Base-by-base conservation (phyloP, 768 basidiomycete genomes). In the Hypholoma fasciculare region DNA sequence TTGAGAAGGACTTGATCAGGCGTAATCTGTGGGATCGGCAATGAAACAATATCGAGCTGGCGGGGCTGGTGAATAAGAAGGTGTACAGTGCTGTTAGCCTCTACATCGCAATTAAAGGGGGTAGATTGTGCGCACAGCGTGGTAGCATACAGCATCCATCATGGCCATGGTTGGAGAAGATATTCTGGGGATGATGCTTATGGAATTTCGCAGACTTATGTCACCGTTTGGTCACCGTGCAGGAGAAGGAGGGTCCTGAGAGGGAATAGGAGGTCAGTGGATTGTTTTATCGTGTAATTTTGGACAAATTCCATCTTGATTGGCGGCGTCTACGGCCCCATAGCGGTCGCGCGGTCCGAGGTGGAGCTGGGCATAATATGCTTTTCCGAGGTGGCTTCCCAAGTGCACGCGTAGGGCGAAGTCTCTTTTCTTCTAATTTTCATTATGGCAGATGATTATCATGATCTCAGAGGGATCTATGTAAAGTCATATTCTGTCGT, bases 1-100 rank as follows among this genome's bases (percentile, higher is more conserved):
- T 86, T 85, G 65, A 87, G 75, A 44, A 86, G 74, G 46, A 86
- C 77, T 61, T 87, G 79, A 59, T 82, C 77, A 59, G 81, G 78
- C 27, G 71, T 70, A 55, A 84, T 77, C 52, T 79, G 60, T 19
- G 84, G 84, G 39, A 86, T 75, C 17, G 82, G 76, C 11, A 81
- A 78, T 13, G 72, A 73, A 62, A 78, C 76, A 60, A 85, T 76
- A 57, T 82, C 79, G 54, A 86, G 82, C 49, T 83, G 68, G 52
- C 72, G 74, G 30, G 83, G 76, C 81, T 82, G 55, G 11, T 38
- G 27, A 14, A 7, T 23, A 52, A 51, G 5, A 23, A 36, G 19
- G 14, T 30, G 36, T 12, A 16, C 26, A 16, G 26, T 17, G 30
- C 9, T 6, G 7, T 49, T 26, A 40, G 17, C 20, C 40, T 17